Percentiles rank a stretch among this genome's conserved stretches.
phyloP scores from a whole-genome alignment of 2,329 filamentous ascomycete genomes.

The Cytospora schulzeri region DNA sequence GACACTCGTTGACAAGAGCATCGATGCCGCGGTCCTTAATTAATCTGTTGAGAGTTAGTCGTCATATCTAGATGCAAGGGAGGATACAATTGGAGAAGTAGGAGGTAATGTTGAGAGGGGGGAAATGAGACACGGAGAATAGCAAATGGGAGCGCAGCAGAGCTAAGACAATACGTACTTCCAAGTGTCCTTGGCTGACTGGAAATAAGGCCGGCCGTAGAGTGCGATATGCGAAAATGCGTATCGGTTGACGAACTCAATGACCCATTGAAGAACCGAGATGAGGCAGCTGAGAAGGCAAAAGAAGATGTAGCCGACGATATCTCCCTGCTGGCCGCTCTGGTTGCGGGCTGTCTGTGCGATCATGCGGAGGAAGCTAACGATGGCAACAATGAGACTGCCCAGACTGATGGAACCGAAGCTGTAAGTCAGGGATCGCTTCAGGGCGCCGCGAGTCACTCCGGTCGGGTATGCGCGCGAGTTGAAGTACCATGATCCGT shows the following conservation, averaged over 20 bases:
- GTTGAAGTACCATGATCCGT: conserved; percentile 92
- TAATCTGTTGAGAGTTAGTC: conserved; percentile 53
- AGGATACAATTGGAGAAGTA: neutral
- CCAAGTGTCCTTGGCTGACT: conserved; percentile 88
- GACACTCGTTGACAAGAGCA: conserved; percentile 84
- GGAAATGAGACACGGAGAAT: neutral
- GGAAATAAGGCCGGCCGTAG: conserved; percentile 86
- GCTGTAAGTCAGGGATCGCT: conserved; percentile 81
- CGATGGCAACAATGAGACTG: conserved; percentile 81
- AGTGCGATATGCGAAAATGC: conserved; percentile 91
- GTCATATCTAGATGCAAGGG: neutral
- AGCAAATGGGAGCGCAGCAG: neutral
- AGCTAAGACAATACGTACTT: conserved; percentile 43
- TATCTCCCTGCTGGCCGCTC: conserved; percentile 67
- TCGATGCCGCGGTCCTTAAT: conserved; percentile 92
- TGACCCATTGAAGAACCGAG: conserved; percentile 77
- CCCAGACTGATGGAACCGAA: conserved; percentile 91
- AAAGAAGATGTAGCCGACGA: conserved; percentile 66
- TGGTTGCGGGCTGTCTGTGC: conserved; percentile 76
- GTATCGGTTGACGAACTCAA: conserved; percentile 88
- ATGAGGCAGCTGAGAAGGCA: conserved; percentile 80
- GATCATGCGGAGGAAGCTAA: conserved; percentile 81
- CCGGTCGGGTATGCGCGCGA: conserved; percentile 69
- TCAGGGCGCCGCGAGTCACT: conserved; percentile 81
- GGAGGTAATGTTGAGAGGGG: neutral